Conservation (phyloP, 2,329 filamentous ascomycete species). For the Myriangium duriaei region DNA sequence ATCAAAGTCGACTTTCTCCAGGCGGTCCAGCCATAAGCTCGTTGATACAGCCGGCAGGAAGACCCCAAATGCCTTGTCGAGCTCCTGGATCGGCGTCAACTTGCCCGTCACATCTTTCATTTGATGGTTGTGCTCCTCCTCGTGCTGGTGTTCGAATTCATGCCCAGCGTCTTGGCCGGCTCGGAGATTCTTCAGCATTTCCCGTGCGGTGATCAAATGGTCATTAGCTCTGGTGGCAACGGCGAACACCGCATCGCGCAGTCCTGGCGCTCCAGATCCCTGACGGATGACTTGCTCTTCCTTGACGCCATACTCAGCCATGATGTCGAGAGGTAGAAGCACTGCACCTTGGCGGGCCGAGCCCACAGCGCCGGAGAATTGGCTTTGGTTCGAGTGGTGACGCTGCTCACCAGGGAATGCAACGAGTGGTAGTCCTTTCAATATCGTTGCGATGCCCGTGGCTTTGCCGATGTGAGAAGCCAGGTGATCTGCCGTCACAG, state of each 20-base stretch:
- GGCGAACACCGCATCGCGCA: slow-evolving; percentile 80
- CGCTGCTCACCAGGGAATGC: slow-evolving; percentile 58
- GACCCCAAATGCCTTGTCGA: slow-evolving; percentile 61
- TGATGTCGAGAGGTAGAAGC: slow-evolving; percentile 75
- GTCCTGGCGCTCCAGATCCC: slow-evolving; percentile 63
- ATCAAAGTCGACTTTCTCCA: slow-evolving; percentile 78
- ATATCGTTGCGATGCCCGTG: slow-evolving; percentile 69
- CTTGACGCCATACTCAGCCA: slow-evolving; percentile 66
- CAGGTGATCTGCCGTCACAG: slow-evolving; percentile 78
- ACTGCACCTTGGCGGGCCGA: slow-evolving; percentile 49
- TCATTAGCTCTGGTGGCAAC: slow-evolving; percentile 92
- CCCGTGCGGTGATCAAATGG: slow-evolving; percentile 82
- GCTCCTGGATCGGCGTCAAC: slow-evolving; percentile 35
- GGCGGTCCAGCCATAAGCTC: slow-evolving; percentile 60
- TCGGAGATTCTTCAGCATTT: slow-evolving; percentile 74
- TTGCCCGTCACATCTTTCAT: slow-evolving; percentile 12
- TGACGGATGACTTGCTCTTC: slow-evolving; percentile 83
- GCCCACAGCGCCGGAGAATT: slow-evolving; percentile 27
- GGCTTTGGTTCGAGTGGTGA: slow-evolving; percentile 39
- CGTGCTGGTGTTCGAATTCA: slow-evolving; percentile 75
- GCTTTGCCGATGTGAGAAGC: slow-evolving; percentile 94
- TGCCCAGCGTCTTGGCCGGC: slow-evolving; percentile 66
- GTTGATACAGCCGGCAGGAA: slow-evolving; percentile 71
- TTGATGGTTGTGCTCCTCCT: slow-evolving; percentile 51
- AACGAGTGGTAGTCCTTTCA: slow-evolving; percentile 81